Evolutionary conservation across 345 rosid genomes (phyloP), one percentile per base, ranked within the genome.

Genomic region (Raphanus raphanistrum): DNA sequence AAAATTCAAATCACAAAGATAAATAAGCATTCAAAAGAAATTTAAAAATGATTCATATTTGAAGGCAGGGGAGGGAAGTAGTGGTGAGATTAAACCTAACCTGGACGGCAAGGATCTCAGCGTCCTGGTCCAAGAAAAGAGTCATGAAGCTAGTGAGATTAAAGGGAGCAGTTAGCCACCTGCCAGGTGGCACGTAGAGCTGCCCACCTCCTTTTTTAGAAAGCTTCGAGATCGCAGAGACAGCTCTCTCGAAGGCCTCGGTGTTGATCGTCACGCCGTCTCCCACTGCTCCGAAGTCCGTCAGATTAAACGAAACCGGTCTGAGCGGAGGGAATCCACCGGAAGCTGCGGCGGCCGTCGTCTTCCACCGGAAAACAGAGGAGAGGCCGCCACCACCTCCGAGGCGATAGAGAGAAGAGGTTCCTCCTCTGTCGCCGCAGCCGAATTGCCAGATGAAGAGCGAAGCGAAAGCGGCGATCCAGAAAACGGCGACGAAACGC

Each of bases 131-230:
- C 66, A 95, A 92, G 73, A 92, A 95, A 67, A 95, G 80, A 21
- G 99, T 95, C 88, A 95, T 87, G 72, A 88, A 86, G 83, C 99
- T 92, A 12, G 98, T 92, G 58, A 92, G 90, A 75, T 95, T 95
- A 82, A 95, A 95, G 17, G 99, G 99, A 2, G 94, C 93, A 35
- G 99, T 90, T 5, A 95, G 90, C 99, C 99, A 95, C 58, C 68
- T 83, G 41, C 99, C 99, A 0, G 96, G 90, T 45, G 96, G 92
- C 71, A 95, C 96, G 71, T 95, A 92, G 66, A 95, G 92, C 87
- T 95, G 98, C 6, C 89, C 99, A 33, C 97, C 98, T 16, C 97
- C 98, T 64, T 79, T 88, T 80, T 81, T 82, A 8, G 86, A 82
- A 11, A 90, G 82, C 93, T 92, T 90, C 1, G 96, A 88, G 72